phyloP scores from a whole-genome alignment of 441 rosid genomes.

The Bruguiera hainesii region DNA sequence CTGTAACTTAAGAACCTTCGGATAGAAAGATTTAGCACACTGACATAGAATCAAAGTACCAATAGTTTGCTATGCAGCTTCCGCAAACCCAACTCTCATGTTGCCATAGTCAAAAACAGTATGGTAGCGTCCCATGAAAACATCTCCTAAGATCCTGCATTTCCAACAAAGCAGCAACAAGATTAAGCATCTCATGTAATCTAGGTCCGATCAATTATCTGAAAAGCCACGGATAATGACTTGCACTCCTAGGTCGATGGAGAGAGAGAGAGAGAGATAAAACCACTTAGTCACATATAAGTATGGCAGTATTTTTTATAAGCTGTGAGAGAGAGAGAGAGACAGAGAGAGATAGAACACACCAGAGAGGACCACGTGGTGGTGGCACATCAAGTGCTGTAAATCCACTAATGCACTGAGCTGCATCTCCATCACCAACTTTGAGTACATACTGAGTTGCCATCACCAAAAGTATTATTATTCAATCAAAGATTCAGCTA shows the following conservation, averaged over 20 bases:
- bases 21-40: background rate
- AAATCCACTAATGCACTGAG: conserved; percentile 84
- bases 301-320: background rate
- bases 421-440: conserved; percentile 65
- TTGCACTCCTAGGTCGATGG: no score
- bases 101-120: conserved; percentile 90
- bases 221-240: no score
- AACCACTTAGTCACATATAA: no score
- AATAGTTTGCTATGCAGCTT: conserved; percentile 42
- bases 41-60: no score
- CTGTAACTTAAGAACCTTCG: background rate
- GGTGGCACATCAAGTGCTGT: conserved; percentile 75
- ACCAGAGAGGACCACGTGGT: conserved; percentile 94
- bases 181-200: no score
- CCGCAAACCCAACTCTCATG: conserved; percentile 72
- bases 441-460: conserved; percentile 60
- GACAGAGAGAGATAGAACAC: background rate
- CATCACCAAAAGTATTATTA: conserved; percentile 11
- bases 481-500: background rate
- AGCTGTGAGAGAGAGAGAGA: background rate
- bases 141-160: background rate
- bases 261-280: no score
- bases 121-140: conserved; percentile 30
- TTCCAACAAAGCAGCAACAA: background rate
- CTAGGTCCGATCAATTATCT: no score